Base-by-base conservation (phyloP, 2,329 filamentous ascomycete species). In the Penicillium sp. region DNA sequence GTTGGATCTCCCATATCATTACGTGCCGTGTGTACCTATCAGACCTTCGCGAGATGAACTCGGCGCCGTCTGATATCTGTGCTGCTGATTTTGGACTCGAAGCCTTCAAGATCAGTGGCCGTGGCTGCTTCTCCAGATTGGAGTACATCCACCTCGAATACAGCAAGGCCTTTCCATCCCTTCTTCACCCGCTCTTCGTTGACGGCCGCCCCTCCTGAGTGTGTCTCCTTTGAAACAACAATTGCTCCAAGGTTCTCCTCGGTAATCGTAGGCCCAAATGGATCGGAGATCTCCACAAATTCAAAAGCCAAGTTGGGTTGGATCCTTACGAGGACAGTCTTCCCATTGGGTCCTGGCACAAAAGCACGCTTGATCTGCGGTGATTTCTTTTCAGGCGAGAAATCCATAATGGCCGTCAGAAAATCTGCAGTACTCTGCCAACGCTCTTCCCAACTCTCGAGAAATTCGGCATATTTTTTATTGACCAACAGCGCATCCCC, bases 91-190 rank as follows among this genome's bases (percentile, higher is more conserved):
- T 97, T 97, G 60, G 84, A 83, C 27, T 87, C 84, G 74, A 95
- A 96, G 62, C 83, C 81, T 55, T 86, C 83, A 27, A 68, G 41
- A 2, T 78, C 76, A n/a, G 78, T 75, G 43, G 80, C 77, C 11
- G 38, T 51, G 38, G 48, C 2, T 29, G 31, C 31, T 51, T 85
- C 84, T 39, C 83, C 80, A 3, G 86, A 83, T 73, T 93, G 89
- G 16, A 99, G 81, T 15, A 97, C 91, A 67, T 94, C 90, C 29
- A 97, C 91, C 71, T 96, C 92, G 67, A 91, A 96, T 0, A 95
- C 84, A 27, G 91, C 86, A 39, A 99, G 79, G 25, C 79, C 74
- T 36, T 80, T 78, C 92, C 91, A 97, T 2, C 89, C 90, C 59
- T 87, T 88, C 65, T 90, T 88, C 29, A 69, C 77, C 44, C 94